A percentile compares a stretch with the other conserved stretches of the same genome.
Evolutionary conservation across 2,329 filamentous ascomycete genomes (phyloP).

Genomic region (Alternaria angustiovoidea): DNA sequence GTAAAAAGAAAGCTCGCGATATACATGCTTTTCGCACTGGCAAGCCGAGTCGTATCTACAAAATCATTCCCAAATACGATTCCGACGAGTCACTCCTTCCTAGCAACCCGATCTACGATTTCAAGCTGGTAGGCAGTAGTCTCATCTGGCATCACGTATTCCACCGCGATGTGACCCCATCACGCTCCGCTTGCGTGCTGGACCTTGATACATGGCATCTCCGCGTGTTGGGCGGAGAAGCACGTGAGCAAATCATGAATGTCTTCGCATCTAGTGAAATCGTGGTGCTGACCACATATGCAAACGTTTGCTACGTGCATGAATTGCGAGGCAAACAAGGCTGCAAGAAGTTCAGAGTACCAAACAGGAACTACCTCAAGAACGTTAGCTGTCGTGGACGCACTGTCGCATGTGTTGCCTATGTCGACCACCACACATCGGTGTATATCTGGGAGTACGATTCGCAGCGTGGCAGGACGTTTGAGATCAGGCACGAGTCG

Average conservation of each 20-base stretch:
- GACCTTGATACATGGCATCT: constrained; percentile 34
- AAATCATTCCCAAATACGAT: neutral
- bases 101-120: neutral
- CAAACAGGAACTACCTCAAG: constrained; percentile 5
- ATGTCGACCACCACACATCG: constrained; percentile 1
- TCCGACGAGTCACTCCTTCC: neutral
- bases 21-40: constrained; percentile 39
- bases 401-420: constrained; percentile 33
- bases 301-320: constrained; percentile 30
- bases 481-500: constrained; percentile 22
- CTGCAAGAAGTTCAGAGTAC: constrained; percentile 34
- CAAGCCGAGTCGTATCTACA: constrained; percentile 11
- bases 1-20: constrained; percentile 28
- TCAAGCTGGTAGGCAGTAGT: neutral
- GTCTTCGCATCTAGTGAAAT: constrained; percentile 35
- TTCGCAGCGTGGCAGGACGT: constrained; percentile 29
- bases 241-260: constrained; percentile 29
- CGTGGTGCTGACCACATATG: constrained; percentile 28
- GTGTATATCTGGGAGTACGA: constrained; percentile 45
- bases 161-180: too few species aligned
- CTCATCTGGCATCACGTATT: constrained; percentile 11
- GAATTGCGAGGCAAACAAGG: constrained; percentile 19
- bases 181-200: constrained; percentile 24
- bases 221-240: constrained; percentile 22
- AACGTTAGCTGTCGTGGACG: constrained; percentile 28